These are phyloP conservation scores for Kodamaea plutei DNA, from an alignment of 1,139 yeast species.

Conservation along the genomic window DNA sequence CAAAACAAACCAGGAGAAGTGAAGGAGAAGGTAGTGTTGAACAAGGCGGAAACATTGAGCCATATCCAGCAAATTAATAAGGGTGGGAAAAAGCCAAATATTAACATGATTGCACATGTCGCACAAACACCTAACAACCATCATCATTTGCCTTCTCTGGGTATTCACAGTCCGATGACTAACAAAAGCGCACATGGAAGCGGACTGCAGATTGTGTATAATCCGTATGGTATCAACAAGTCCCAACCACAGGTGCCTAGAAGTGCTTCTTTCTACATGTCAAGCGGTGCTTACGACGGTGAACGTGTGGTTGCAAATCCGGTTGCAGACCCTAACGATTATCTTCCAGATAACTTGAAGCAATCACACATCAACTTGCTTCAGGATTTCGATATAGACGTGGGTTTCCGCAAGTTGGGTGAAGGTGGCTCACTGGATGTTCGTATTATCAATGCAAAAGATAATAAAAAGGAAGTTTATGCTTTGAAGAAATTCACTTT, in stretches of 20 bases:
- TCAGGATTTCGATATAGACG: conserved; percentile 57
- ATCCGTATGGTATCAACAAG: conserved; percentile 45
- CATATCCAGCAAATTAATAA: conserved; percentile 34
- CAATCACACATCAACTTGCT: conserved; percentile 50
- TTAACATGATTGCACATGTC: background rate
- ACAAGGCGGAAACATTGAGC: conserved; percentile 39
- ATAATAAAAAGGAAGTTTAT: conserved; percentile 37
- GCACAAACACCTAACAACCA: background rate
- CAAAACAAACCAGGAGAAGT: conserved; percentile 18
- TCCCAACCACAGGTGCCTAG: conserved; percentile 34
- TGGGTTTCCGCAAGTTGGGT: conserved; percentile 51
- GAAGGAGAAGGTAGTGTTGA: conserved; percentile 9
- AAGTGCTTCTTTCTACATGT: conserved; percentile 38
- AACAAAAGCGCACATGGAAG: background rate
- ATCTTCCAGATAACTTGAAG: conserved; percentile 51
- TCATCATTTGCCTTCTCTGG: background rate
- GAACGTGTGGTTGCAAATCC: conserved; percentile 56
- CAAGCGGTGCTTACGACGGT: conserved; percentile 30
- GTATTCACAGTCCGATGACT: background rate
- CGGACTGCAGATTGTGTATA: conserved; percentile 35
- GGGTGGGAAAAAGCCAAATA: conserved; percentile 22
- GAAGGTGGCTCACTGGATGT: conserved; percentile 75
- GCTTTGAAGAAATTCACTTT: conserved; percentile 68
- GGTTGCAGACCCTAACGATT: conserved; percentile 64
- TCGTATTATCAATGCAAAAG: conserved; percentile 40